Evolutionary conservation across 2,329 filamentous ascomycete genomes (phyloP).

Genomic region (Nemania abortiva): DNA sequence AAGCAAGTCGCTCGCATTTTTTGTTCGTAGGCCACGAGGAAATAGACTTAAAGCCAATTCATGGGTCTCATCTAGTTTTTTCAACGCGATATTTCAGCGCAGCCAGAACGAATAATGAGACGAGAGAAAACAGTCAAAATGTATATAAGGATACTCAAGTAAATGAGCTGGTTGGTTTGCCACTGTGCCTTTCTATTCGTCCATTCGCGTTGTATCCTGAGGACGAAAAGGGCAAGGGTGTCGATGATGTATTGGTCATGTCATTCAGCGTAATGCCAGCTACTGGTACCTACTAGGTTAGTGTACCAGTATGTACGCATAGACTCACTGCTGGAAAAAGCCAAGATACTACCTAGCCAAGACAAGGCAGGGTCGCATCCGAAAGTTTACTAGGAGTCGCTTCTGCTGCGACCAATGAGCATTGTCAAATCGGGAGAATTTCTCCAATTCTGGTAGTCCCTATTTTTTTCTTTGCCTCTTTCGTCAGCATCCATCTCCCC

Average conservation of each 20-base stretch:
- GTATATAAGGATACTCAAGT: background rate
- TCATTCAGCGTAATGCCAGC: conserved; percentile 32
- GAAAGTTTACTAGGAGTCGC: conserved; percentile 8
- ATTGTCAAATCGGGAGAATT: conserved; percentile 7
- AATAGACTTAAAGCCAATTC: background rate
- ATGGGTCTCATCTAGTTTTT: background rate
- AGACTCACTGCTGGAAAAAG: conserved; percentile 23
- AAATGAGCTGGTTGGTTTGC: background rate
- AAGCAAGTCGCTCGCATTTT: conserved; percentile 12
- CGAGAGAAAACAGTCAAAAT: background rate
- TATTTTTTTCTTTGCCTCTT: conserved; percentile 25
- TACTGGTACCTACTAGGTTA: background rate
- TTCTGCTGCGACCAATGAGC: conserved; percentile 33
- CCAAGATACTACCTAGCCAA: conserved; percentile 31
- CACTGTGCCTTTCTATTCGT: background rate
- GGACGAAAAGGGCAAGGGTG: conserved; percentile 15
- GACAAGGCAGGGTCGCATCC: conserved; percentile 34
- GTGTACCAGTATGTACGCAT: background rate
- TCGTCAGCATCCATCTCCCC: conserved; percentile 23
- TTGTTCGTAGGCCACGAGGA: background rate
- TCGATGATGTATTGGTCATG: conserved; percentile 29
- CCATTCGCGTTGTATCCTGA: background rate
- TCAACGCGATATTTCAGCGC: background rate
- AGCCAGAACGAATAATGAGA: background rate
- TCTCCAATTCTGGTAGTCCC: conserved; percentile 38